These are phyloP conservation scores for Ceratobasidium sp. DNA, from an alignment of 1,284 basidiomycete genomes.

Conservation along the genomic window DNA sequence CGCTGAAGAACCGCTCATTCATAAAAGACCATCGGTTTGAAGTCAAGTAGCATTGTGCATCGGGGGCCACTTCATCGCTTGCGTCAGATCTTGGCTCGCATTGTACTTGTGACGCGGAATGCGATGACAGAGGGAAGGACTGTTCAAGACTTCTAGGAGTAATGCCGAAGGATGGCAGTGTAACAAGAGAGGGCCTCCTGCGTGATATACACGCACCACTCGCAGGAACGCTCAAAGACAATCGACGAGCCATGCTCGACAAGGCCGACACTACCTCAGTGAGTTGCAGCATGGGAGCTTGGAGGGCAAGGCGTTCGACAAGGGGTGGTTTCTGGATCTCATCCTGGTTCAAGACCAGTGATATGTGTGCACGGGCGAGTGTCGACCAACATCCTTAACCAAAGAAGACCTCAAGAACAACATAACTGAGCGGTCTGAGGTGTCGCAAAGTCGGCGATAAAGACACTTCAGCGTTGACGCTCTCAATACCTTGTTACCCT, in stretches of 20 bases:
- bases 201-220: neutral
- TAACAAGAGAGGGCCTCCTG: neutral
- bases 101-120: neutral
- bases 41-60: conserved; percentile 5
- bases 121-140: neutral
- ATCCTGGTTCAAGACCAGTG: neutral
- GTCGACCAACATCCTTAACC: neutral
- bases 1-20: conserved; percentile 2
- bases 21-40: conserved; percentile 6
- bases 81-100: too few relatives aligned
- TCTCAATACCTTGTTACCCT: neutral
- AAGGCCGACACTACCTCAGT: neutral
- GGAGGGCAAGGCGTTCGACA: neutral
- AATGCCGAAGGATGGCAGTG: neutral
- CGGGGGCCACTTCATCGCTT: neutral
- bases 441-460: conserved; percentile 10
- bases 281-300: neutral
- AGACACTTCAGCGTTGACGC: conserved; percentile 1
- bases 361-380: neutral
- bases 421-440: neutral
- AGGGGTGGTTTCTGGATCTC: neutral
- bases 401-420: neutral
- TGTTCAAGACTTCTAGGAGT: neutral
- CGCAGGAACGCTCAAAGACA: neutral
- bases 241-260: neutral